Base-by-base conservation (phyloP, 2,329 filamentous ascomycete genomes). In the Botrytis tulipae region DNA sequence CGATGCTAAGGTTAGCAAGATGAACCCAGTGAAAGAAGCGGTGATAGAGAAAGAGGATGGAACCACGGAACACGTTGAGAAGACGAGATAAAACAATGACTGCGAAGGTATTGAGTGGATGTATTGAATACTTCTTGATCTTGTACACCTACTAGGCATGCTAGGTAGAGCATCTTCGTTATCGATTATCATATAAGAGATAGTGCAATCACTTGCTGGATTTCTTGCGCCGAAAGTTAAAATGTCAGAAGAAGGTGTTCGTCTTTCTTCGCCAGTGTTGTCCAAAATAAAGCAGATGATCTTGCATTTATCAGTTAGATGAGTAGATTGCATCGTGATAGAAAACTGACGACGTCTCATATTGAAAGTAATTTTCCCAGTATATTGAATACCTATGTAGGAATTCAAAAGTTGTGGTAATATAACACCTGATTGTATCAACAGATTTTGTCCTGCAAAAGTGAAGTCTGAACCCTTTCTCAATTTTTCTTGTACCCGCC, bases 1-100 rank as follows among this genome's bases (percentile, higher is more conserved):
- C 37, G 84, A 87, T 62, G 87, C 87, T 9, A 69, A 63, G 16
- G 70, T 76, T n/a, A 73, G 75, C 46, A 74, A 73, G 57, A 66
- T 61, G 12, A 74, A 74, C 40, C 57, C 68, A 3, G 69, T 76
- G 22, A 60, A 48, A 22, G 71, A 76, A 54, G 73, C 29, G 14
- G 44, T 72, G 3, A 44, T n/a, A 44, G 67, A 74, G 32, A 76
- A 79, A 29, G 73, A 75, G 40, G 75, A 46, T 20, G 67, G 25
- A 20, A 48, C 4, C 9, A 35, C 42, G 60, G 71, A 73, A n/a
- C 63, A 74, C 70, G 37, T 74, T 35, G 73, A 73, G 61, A 66
- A 61, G 40, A 44, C n/a, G 54, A 65, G 65, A 48, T 71, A 25
- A 71, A 20, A 48, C 0, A 14, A 4, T 46, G 57, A 35, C 51